Conservation (phyloP, 441 rosid species). For the Euphorbia celastroides region DNA sequence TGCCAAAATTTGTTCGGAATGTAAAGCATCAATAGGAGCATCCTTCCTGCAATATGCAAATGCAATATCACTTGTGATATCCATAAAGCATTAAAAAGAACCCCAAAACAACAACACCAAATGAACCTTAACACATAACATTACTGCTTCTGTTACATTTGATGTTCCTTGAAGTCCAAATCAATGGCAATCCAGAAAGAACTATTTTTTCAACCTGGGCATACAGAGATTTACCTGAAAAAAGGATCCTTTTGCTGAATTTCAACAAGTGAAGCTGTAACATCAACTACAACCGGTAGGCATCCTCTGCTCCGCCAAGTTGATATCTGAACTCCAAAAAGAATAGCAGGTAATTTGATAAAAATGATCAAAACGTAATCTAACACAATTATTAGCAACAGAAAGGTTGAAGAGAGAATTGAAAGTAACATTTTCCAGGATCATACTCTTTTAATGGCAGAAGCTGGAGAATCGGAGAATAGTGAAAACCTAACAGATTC, state of each 20-base stretch:
- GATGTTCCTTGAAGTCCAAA: background rate
- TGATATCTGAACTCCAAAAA: conserved; percentile 37
- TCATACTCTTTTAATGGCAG: conserved; percentile 66
- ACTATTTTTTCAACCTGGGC: background rate
- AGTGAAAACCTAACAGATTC: conserved; percentile 71
- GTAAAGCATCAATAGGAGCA: conserved; percentile 36
- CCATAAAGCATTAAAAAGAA: background rate
- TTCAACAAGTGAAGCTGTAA: conserved; percentile 71
- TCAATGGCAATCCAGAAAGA: background rate
- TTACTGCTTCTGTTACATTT: background rate
- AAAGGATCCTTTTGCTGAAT: conserved; percentile 76
- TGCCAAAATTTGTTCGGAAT: conserved; percentile 75
- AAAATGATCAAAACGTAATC: background rate
- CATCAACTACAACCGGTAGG: conserved; percentile 73
- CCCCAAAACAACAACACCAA: background rate
- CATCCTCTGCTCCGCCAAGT: conserved; percentile 89
- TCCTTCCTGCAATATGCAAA: conserved; percentile 35
- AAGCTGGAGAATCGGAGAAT: conserved; percentile 64
- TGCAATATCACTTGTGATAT: background rate
- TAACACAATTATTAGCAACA: background rate
- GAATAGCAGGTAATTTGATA: background rate
- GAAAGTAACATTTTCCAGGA: too few species aligned
- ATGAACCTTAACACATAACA: background rate
- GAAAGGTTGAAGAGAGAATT: background rate
- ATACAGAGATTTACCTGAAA: conserved; percentile 36